Base-by-base conservation (phyloP, 192 early-diverging fungal genomes). In the Gorgonomyces haynaldii region DNA sequence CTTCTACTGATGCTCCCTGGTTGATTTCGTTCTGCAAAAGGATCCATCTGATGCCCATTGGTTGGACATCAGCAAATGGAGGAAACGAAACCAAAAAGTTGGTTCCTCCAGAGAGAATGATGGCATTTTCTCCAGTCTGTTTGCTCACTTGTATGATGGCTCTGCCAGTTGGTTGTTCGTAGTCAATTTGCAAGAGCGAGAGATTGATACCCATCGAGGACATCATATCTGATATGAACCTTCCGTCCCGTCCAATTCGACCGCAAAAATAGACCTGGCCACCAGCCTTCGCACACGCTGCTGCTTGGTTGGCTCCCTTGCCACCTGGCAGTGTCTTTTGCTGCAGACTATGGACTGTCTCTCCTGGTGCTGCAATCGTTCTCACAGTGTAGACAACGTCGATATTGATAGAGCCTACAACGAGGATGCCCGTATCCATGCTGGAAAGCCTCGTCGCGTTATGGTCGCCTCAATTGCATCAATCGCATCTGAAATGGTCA, bases 231-330 rank as follows among this genome's bases (percentile, higher is more conserved):
- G 62, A 55, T 10, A 94, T 74, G 83, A 82, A 90, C 27, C 48
- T 45, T 7, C 86, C 90, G 61, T 96, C 93, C 6, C 60, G 60
- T 13, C 93, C 93, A 9, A 96, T 70, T 44, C 73, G 78, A 27
- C 89, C 93, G 12, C 79, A 81, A 40, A 85, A 76, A 42, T 76
- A 70, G 3, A 89, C 79, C 6, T 69, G 57, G 2, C 60, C 70
- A 4, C 84, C 82, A 4, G 86, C 77, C 60, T 74, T 73, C 28
- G 83, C 85, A 7, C 88, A 60, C 9, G 93, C 90, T 4, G 85
- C 84, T 12, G 85, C 79, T 50, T 91, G 89, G 44, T 96, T 96
- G 6, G 90, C 85, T 4, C 93, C 83, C 62, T 87, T 87, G 22
- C 84, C 84, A 39, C 83, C 84, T 4, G 81, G 69, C 22, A 69